Conservation (phyloP, 2,329 filamentous ascomycete species). For the Botryotinia calthae region DNA sequence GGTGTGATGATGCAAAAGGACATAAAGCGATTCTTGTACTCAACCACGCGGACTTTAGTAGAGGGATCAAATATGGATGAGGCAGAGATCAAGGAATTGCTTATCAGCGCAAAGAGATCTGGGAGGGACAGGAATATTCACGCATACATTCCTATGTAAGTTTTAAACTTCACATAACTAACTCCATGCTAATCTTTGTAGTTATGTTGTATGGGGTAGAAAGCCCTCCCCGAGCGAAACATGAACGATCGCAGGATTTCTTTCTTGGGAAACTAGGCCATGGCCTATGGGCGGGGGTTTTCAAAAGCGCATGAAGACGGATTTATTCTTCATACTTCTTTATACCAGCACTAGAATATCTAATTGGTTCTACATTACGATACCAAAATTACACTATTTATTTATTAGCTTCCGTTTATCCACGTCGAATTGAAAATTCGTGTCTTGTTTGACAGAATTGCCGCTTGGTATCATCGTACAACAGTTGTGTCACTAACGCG, state of each 20-base stretch:
- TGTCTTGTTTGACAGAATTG: slow-evolving; percentile 9
- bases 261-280: background rate
- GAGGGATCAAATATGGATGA: slow-evolving; percentile 5
- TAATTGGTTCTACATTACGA: background rate
- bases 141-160: slow-evolving; percentile 10
- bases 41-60: background rate
- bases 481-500: slow-evolving; percentile 2
- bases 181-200: background rate
- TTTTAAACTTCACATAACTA: background rate
- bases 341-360: slow-evolving; percentile 6
- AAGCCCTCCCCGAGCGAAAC: background rate
- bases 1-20: slow-evolving; percentile 27
- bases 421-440: background rate
- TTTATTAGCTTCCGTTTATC: background rate
- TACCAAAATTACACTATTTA: background rate
- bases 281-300: background rate
- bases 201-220: slow-evolving; percentile 14
- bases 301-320: background rate
- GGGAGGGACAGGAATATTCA: slow-evolving; percentile 6
- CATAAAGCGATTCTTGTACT: slow-evolving; percentile 15
- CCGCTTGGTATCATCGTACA: background rate
- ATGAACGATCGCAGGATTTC: background rate
- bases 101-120: background rate
- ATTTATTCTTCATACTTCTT: background rate
- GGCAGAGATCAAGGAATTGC: background rate